Base-by-base conservation (phyloP, 2,329 filamentous ascomycete species). In the Fusarium xyrophilum region DNA sequence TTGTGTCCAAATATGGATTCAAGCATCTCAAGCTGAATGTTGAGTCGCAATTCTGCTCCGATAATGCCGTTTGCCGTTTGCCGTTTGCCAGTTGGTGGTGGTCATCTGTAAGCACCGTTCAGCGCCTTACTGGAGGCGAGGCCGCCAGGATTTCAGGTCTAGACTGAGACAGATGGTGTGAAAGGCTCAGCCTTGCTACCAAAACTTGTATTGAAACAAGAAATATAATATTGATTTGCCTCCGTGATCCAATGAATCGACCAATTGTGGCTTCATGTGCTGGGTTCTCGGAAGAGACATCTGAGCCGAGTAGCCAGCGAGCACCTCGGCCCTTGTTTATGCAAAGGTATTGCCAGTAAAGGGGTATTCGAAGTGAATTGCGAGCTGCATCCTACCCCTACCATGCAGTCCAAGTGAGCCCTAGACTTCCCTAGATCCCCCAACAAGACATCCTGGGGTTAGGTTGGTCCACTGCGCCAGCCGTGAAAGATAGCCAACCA, bases 91-190 rank as follows among this genome's bases (percentile, higher is more conserved):
- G 25, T 19, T 15, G 36, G 33, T n/a, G 33, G 38, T 28, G 19
- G 23, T 42, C 39, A 30, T 30, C 25, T 39, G 30, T 39, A 53
- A 27, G 23, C 35, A 50, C 50, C 44, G 14, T 23, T 38, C 33
- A 48, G 33, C 40, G 32, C 28, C 27, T 15, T 13, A 56, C 47
- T 48, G 23, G n/a, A 19, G 30, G 21, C 38, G 23, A 59, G 32
- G 38, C 40, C 21, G 23, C 23, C 8, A 21, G 3, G 10, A 25
- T 13, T 19, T 7, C 10, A 21, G 35, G 57, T 32, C 36, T 12
- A 58, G 30, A 58, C 30, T 12, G 9, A 30, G 33, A 25, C 3
- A 38, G 33, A 53, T 60, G 66, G 55, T 53, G 63, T 60, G 52
- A 44, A 56, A 47, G 15, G 15, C 42, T 13, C 39, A 42, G 15